Base-by-base conservation (phyloP, 2,329 filamentous ascomycete species). In the Lasiodiplodia sp. region DNA sequence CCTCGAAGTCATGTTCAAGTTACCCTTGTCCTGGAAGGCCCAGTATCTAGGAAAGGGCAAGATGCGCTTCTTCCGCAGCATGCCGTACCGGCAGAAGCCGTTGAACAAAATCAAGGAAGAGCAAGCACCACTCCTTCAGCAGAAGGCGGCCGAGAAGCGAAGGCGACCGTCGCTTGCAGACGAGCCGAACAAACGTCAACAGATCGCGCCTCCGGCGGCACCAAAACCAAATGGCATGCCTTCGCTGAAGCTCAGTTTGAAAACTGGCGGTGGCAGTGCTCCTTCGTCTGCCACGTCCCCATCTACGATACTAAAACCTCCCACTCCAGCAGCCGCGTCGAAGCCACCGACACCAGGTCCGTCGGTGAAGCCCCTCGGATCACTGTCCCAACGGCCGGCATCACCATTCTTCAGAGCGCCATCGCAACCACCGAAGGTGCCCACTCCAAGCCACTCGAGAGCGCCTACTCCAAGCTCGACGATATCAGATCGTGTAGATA, bases 21-120 rank as follows among this genome's bases (percentile, higher is more conserved):
- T 85, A 68, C 88, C 88, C 31, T 83, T 83, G 14, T 88, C 87
- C 73, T 90, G 86, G 85, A 82, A 79, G 67, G 83, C 83, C 37
- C 77, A 84, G 72, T 80, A 88, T 71, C 70, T 85, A 25, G 87
- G 87, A 66, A 83, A 84, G 72, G 86, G 70, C 57, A 56, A 71
- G 37, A 18, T 80, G 47, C 74, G 72, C 21, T 80, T 80, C 68
- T 75, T 69, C 57, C 73, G 73, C 40, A 75, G 72, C 18, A 70
- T 75, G 0, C 73, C 69, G n/a, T 25, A 37, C 38, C 60, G 68
- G 40, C 66, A 55, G n/a, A 64, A 66, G 34, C 44, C 68, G 18
- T 63, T 68, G 34, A 57, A 37, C 28, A 57, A 64, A 38, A 68
- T 68, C 23, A 57, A 31, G 44, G 58, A 57, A 18, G 58, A 64